Evolutionary conservation across 345 rosid genomes (phyloP), one percentile per base, ranked within the genome.

Genomic region (Sisymbrium irio): DNA sequence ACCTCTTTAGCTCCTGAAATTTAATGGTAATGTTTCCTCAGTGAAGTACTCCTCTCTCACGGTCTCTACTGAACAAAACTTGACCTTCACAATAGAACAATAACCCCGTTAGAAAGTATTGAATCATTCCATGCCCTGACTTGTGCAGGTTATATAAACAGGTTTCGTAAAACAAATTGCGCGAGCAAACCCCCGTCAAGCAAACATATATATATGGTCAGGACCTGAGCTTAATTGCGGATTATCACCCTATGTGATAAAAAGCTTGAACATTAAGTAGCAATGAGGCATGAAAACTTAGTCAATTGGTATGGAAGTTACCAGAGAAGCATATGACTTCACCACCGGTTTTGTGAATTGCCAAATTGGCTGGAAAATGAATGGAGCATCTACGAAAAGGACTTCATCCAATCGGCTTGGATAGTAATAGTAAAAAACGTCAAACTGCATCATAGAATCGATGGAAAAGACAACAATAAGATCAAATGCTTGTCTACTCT

Each of bases 381-480:
- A 89, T 18, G 98, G 96, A 67, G 97, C 96, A 64, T 89, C 98
- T 64, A 94, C 96, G 58, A 91, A 88, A 62, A 89, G 96, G 41
- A 91, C 97, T 82, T 91, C 83, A 18, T 84, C 86, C 81, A 94
- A 75, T 62, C 96, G 89, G 83, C 82, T 91, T 25, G 98, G 98
- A 78, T 94, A 87, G 71, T 94, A 94, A 79, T 77, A 86, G 84
- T 94, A 89, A 70, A 89, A 87, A 37, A 87, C 95, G 66, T 94
- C 91, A 76, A 94, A 89, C 97, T 94, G 95, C 73, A 76, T 69
- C 62, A 74, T 40, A 10, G 33, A 60, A 39, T 25, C 65, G 5
- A 30, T 33, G 7, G 18, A 64, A 4, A 27, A 80, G 47, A 62
- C 9, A 44, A 53, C 45, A 36, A 57, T 28, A n/a, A 18, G 55